A percentile compares a stretch with the other conserved stretches of the same genome.
phyloP scores from a whole-genome alignment of 768 basidiomycete genomes.

The Mycena vulgaris region DNA sequence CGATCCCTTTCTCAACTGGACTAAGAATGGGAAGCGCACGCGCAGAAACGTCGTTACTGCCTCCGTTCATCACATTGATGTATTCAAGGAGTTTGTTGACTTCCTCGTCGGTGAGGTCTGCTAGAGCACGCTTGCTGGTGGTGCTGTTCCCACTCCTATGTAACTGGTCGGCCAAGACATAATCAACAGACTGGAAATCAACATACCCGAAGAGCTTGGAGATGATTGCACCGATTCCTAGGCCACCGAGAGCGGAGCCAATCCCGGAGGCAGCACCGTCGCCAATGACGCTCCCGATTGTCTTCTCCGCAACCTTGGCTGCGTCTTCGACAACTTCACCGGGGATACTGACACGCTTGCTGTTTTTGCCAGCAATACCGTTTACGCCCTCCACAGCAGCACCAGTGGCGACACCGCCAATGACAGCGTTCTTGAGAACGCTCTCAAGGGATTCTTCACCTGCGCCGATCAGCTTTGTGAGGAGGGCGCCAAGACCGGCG shows the following conservation, averaged over 20 bases:
- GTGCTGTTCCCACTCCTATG: background rate
- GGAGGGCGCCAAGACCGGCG: background rate
- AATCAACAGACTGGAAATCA: background rate
- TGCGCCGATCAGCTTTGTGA: conserved; percentile 25
- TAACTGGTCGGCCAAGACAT: background rate
- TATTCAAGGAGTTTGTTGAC: conserved; percentile 32
- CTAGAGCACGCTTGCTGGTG: conserved; percentile 21
- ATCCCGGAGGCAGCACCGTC: conserved; percentile 22
- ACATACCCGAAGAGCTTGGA: conserved; percentile 30
- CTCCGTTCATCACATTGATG: background rate
- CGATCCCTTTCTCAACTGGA: conserved; percentile 9
- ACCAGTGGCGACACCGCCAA: conserved; percentile 30
- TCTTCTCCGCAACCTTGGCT: conserved; percentile 19
- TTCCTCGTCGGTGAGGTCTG: conserved; percentile 28
- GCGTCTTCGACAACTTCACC: conserved; percentile 22
- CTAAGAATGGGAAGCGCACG: conserved; percentile 1
- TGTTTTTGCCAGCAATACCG: conserved; percentile 13
- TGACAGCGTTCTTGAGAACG: conserved; percentile 28
- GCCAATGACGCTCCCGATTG: conserved; percentile 14
- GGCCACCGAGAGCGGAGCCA: conserved; percentile 27
- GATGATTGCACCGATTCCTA: conserved; percentile 28
- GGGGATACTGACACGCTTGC: conserved; percentile 11
- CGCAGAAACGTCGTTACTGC: conserved; percentile 1
- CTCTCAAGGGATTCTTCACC: conserved; percentile 27
- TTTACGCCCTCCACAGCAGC: conserved; percentile 16